Conservation (phyloP, 306 rosid species). For the cucumber (Cucumis sativus) region Cucumber_9930_V3 NC_026655.2:1262501-1263000, state of each 20-base stretch:
- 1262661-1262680: conserved; percentile 83
- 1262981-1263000: neutral
- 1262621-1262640: conserved; percentile 74
- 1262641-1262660: conserved; percentile 75
- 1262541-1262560: conserved; percentile 10
- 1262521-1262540: conserved; percentile 75
- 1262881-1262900: conserved; percentile 89
- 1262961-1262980: neutral
- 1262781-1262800: conserved; percentile 56
- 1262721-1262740: conserved; percentile 16
- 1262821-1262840: conserved; percentile 94
- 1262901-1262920: conserved; percentile 89
- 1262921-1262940: conserved; percentile 15
- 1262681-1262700: conserved; percentile 87
- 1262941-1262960: neutral
- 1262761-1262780: neutral
- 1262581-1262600: neutral
- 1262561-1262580: conserved; percentile 3
- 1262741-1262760: neutral
- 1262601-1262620: conserved; percentile 36
- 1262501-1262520: conserved; percentile 97
- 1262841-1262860: conserved; percentile 84
- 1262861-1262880: conserved; percentile 98
- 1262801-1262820: conserved; percentile 99
- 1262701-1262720: conserved; percentile 87